phyloP scores from a whole-genome alignment of 805 yeast species.

The Hanseniaspora vineae region DNA sequence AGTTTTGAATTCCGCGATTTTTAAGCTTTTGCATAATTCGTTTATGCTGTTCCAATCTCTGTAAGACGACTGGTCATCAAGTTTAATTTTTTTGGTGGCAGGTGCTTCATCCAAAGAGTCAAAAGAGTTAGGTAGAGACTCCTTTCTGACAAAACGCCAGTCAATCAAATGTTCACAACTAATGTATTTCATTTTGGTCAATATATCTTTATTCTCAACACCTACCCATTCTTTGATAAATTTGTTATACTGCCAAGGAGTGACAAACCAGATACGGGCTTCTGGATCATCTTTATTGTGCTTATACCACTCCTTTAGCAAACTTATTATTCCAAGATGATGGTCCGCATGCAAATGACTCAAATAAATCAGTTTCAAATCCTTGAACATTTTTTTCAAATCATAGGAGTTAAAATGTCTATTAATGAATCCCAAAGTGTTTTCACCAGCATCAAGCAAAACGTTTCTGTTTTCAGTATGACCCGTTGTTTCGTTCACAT shows the following conservation, averaged over 20 bases:
- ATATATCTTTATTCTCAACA: slow-evolving; percentile 30
- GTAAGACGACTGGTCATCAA: slow-evolving; percentile 12
- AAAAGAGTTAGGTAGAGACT: slow-evolving; percentile 19
- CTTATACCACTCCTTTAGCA: slow-evolving; percentile 56
- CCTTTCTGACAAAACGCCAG: slow-evolving; percentile 23
- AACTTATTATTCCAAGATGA: slow-evolving; percentile 68
- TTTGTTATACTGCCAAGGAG: slow-evolving; percentile 61
- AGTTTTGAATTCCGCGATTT: slow-evolving; percentile 35
- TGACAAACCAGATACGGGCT: slow-evolving; percentile 40
- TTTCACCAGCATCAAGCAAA: slow-evolving; percentile 91
- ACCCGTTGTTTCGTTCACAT: slow-evolving; percentile 10
- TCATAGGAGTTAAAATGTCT: slow-evolving; percentile 46
- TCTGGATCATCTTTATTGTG: slow-evolving; percentile 26
- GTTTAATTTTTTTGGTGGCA: slow-evolving; percentile 1
- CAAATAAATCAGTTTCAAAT: slow-evolving; percentile 52
- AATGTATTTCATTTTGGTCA: slow-evolving; percentile 35
- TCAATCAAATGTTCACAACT: slow-evolving; percentile 48
- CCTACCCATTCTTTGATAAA: slow-evolving; percentile 60
- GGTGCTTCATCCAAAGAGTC: slow-evolving; percentile 8
- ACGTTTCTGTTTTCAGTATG: slow-evolving; percentile 29
- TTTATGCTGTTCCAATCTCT: slow-evolving; percentile 20
- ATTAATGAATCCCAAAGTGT: slow-evolving; percentile 59
- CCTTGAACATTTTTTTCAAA: slow-evolving; percentile 34
- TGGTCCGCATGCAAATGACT: slow-evolving; percentile 97
- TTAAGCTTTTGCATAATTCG: slow-evolving; percentile 29